Conservation (phyloP, 768 basidiomycete species). For the Termitomyces sp. region DNA sequence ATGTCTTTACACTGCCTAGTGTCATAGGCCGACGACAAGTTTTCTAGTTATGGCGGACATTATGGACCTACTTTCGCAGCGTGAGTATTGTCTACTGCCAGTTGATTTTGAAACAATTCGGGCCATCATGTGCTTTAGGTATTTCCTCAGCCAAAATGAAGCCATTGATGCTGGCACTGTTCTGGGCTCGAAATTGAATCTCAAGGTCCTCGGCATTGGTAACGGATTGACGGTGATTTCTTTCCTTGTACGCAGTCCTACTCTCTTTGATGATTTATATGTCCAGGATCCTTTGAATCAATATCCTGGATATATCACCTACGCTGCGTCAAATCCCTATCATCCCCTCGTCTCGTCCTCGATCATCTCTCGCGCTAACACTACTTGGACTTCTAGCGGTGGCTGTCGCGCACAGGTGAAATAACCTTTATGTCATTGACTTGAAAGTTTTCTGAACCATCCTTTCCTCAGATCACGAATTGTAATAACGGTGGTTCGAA, state of each 20-base stretch:
- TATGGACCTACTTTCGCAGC: constrained; percentile 68
- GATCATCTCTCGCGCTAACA: constrained; percentile 39
- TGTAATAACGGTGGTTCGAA: constrained; percentile 50
- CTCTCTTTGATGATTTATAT: background rate
- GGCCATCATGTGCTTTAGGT: constrained; percentile 20
- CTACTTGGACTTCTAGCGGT: constrained; percentile 29
- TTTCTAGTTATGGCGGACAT: constrained; percentile 58
- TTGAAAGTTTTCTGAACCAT: background rate
- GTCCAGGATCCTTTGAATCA: constrained; percentile 43
- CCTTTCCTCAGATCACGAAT: constrained; percentile 39
- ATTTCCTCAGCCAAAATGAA: constrained; percentile 58
- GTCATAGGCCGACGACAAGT: background rate
- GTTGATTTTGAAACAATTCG: background rate
- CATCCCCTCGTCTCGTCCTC: constrained; percentile 47
- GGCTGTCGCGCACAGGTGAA: constrained; percentile 52
- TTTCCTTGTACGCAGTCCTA: background rate
- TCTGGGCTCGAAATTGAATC: constrained; percentile 47
- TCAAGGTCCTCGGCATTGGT: constrained; percentile 62
- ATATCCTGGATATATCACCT: constrained; percentile 57
- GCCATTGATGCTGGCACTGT: constrained; percentile 47
- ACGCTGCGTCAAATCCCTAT: constrained; percentile 55
- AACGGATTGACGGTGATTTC: constrained; percentile 54
- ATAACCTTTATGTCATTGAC: background rate
- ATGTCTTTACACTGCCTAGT: constrained; percentile 7
- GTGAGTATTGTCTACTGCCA: constrained; percentile 20